These are phyloP conservation scores for Phanerochaete carnosa DNA, from an alignment of 768 basidiomycete genomes.

Conservation along the genomic window DNA sequence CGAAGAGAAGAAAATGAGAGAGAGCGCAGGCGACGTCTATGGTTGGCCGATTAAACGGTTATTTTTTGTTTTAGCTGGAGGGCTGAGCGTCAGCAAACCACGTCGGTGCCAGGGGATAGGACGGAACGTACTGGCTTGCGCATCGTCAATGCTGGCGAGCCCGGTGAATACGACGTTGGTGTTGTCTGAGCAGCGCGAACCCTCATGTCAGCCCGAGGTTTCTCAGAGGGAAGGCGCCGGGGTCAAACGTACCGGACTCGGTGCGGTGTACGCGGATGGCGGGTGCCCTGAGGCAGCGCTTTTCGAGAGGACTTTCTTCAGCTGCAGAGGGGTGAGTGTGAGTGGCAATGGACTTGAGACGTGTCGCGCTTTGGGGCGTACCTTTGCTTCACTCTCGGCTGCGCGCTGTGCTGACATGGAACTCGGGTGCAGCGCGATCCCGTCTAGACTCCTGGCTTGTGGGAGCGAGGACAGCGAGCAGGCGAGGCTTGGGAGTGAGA, in stretches of 20 bases:
- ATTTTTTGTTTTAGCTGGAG: slow-evolving; percentile 26
- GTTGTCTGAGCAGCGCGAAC: slow-evolving; percentile 16
- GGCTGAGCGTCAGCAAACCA: not conserved
- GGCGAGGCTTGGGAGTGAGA: slow-evolving; percentile 73
- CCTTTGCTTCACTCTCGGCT: slow-evolving; percentile 76
- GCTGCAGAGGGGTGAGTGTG: slow-evolving; percentile 33
- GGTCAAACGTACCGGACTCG: slow-evolving; percentile 16
- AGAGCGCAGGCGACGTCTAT: slow-evolving; percentile 17
- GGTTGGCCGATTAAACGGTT: slow-evolving; percentile 17
- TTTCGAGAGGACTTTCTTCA: slow-evolving; percentile 64
- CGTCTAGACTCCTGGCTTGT: slow-evolving; percentile 66
- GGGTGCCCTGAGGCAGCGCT: slow-evolving; percentile 29
- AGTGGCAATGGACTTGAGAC: not conserved
- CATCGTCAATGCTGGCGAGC: slow-evolving; percentile 32
- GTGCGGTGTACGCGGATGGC: slow-evolving; percentile 15
- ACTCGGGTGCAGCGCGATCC: slow-evolving; percentile 62
- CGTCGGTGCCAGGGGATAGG: not conserved
- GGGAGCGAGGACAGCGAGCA: slow-evolving; percentile 66
- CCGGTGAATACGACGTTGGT: slow-evolving; percentile 17
- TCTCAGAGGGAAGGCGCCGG: not conserved
- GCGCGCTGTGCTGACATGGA: slow-evolving; percentile 62
- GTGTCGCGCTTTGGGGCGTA: slow-evolving; percentile 24
- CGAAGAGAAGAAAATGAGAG: slow-evolving; percentile 5
- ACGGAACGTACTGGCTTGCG: slow-evolving; percentile 27
- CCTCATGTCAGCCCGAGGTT: slow-evolving; percentile 2